These are phyloP conservation scores for Saccharomycopsis schoenii DNA, from an alignment of 805 yeast genomes.

Conservation along the genomic window DNA sequence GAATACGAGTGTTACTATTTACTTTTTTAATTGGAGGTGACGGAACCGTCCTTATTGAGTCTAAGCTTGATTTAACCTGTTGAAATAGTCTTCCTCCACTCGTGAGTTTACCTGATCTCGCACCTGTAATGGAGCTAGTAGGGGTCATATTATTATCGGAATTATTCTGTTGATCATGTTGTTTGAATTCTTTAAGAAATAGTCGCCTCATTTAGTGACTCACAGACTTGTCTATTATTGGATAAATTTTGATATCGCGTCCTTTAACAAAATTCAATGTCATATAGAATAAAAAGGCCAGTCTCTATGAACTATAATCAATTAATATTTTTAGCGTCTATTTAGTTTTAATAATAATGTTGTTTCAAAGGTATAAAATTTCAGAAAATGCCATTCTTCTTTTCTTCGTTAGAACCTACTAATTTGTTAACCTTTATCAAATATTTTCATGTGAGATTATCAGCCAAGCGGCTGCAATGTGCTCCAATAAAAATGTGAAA, in stretches of 20 bases:
- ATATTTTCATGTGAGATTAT: background rate
- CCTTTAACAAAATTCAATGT: too few relatives aligned
- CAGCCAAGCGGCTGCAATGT: background rate
- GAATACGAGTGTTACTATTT: background rate
- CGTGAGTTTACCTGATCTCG: background rate
- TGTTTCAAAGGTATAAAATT: too few relatives aligned
- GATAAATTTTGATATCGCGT: too few relatives aligned
- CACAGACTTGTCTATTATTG: background rate
- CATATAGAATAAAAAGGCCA: background rate
- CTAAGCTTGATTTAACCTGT: background rate
- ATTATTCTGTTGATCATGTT: background rate
- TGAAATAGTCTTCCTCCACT: background rate
- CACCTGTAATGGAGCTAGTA: background rate
- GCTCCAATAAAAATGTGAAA: background rate
- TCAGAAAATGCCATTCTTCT: background rate
- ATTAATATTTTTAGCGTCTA: too few relatives aligned
- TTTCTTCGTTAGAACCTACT: background rate
- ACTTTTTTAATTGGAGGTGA: background rate
- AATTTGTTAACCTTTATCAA: too few relatives aligned
- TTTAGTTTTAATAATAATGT: too few relatives aligned
- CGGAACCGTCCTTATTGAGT: background rate
- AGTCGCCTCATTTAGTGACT: background rate
- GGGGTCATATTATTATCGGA: background rate
- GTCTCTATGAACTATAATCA: background rate
- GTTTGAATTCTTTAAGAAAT: background rate